Evolutionary conservation across 495 filamentous ascomycete genomes (phyloP), one percentile per base, ranked within the genome.

Genomic region (Mytilinidion resinicola): DNA sequence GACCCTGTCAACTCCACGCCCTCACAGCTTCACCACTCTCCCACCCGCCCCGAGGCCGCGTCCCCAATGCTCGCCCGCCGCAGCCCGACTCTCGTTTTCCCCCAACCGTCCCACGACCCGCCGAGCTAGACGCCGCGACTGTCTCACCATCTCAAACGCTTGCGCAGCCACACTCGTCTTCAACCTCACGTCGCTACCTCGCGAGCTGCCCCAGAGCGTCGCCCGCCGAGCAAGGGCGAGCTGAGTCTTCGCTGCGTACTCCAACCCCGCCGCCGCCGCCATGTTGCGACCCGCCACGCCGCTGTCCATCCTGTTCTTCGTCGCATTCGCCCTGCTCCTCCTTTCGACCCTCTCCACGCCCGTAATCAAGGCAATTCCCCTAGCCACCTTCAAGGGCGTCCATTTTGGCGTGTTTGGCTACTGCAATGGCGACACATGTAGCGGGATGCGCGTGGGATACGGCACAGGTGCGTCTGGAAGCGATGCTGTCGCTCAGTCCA

Each of bases 341-440:
- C 77, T 98, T 19, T 88, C 90, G n/a, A 88, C 90, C 38, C 72
- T 98, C 19, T 95, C 91, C n/a, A 91, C 91, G 0, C 93, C 93
- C 10, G 89, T 98, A 61, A 84, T 98, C 68, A 86, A 86, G 64
- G 78, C 75, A 10, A 91, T 98, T 35, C 89, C 90, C 1, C 77
- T 98, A 9, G 91, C 86, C 15, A 85, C 81, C 11, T 93, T 82
- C 67, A 68, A 84, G 17, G 84, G 85, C 57, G 80, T 89, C 62
- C 83, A 86, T 53, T 95, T 96, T 73, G 93, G 93, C 7, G 93
- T 97, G 11, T 93, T 96, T 76, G 93, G 93, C 10, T 96, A 84
- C 65, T 98, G 93, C 73, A 76, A 84, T 52, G 71, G 68, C 7
- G 69, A 68, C 30, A 62, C 67, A 42, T 97, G 93, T 69, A 89